Conservation (phyloP, 2,329 filamentous ascomycete genomes). For the Nothopassalora personata region DNA sequence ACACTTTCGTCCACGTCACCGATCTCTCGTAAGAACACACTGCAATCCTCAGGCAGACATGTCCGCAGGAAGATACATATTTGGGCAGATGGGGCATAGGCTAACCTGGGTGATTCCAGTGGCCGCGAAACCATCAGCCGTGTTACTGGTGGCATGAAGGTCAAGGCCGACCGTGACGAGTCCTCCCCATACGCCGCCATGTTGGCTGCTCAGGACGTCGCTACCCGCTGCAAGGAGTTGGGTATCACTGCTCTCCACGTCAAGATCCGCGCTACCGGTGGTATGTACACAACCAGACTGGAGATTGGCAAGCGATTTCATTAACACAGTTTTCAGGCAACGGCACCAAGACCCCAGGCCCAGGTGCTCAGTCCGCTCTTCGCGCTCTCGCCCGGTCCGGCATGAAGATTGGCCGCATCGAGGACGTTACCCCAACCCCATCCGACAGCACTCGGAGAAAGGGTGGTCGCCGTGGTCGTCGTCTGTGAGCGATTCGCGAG, state of each 20-base stretch:
- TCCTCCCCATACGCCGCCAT: conserved; percentile 99
- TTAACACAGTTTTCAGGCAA: conserved; percentile 56
- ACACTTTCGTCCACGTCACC: conserved; percentile 84
- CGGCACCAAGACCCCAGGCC: conserved; percentile 99
- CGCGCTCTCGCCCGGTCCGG: conserved; percentile 97
- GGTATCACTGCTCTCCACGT: conserved; percentile 96
- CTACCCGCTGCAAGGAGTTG: conserved; percentile 80
- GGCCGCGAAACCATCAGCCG: conserved; percentile 99
- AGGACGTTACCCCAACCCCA: conserved; percentile 98
- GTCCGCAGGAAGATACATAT: conserved; percentile 14
- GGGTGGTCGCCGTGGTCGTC: conserved; percentile 99
- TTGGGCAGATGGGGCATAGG: conserved; percentile 38
- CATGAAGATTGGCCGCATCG: conserved; percentile 99
- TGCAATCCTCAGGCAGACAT: conserved; percentile 7
- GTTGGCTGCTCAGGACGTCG: conserved; percentile 95
- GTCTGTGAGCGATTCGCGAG: conserved; percentile 61
- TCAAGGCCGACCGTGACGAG: conserved; percentile 99
- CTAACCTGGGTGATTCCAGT: conserved; percentile 71
- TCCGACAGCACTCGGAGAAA: conserved; percentile 99
- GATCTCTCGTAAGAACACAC: conserved; percentile 63
- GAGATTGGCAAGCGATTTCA: background rate
- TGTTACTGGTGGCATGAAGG: conserved; percentile 99
- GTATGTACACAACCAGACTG: conserved; percentile 48
- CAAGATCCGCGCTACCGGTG: conserved; percentile 99
- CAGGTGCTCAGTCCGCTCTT: conserved; percentile 97